These are phyloP conservation scores for Cylindrotheca closterium DNA, from an alignment of 108 stramenopile genomes.

Conservation along the genomic window DNA sequence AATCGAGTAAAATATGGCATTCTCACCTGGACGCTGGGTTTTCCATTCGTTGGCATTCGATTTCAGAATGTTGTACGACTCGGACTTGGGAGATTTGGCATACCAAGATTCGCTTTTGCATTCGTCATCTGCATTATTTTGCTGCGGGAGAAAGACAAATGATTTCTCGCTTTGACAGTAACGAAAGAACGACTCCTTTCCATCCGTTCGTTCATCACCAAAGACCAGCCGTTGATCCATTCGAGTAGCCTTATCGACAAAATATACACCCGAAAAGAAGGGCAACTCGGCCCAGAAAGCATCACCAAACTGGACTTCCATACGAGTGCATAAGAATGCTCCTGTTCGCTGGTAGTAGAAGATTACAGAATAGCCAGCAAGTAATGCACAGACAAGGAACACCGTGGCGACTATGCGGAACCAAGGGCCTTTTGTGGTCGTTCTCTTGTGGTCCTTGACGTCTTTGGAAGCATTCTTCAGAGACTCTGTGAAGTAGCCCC, in stretches of 20 bases:
- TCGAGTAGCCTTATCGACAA: background rate
- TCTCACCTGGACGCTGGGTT: background rate
- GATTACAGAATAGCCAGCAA: background rate
- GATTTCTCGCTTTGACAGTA: background rate
- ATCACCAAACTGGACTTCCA: slow-evolving; percentile 18
- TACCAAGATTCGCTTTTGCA: background rate
- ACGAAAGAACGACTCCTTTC: background rate
- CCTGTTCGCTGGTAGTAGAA: background rate
- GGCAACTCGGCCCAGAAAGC: background rate
- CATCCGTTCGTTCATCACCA: background rate
- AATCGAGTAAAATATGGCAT: background rate
- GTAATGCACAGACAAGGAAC: background rate
- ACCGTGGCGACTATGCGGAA: background rate
- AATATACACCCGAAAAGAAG: slow-evolving; percentile 3
- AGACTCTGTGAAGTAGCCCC: background rate
- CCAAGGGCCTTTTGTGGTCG: background rate
- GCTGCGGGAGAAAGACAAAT: background rate
- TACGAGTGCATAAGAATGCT: background rate
- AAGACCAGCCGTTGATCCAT: background rate
- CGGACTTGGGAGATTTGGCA: background rate
- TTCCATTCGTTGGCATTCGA: background rate
- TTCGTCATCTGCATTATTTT: background rate
- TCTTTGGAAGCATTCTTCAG: background rate
- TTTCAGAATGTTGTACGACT: background rate
- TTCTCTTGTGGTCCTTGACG: background rate